Conservation (phyloP, 768 basidiomycete species). For the Pilatotrama ljubarskyi region DNA sequence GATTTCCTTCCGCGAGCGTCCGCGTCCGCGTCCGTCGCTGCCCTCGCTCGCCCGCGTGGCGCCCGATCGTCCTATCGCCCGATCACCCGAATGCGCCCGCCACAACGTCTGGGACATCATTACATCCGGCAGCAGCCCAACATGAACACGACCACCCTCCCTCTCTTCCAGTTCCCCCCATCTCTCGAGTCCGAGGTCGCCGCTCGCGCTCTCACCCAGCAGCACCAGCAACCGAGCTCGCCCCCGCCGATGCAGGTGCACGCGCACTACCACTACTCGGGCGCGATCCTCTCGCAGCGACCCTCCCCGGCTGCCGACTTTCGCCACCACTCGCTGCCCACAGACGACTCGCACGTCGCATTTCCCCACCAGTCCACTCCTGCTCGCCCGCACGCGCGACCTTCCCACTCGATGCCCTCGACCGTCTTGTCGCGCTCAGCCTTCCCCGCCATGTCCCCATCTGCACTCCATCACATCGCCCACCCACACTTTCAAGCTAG, state of each 20-base stretch:
- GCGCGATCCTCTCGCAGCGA: neutral
- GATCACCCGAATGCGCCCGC: no score
- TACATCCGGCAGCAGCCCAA: neutral
- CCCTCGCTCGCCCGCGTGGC: neutral
- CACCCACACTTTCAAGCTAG: neutral
- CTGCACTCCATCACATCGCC: neutral
- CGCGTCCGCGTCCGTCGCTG: neutral
- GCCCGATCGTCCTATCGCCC: neutral
- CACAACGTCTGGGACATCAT: no score
- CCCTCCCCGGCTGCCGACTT: neutral
- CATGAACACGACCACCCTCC: conserved; percentile 4
- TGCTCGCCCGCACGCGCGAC: no score
- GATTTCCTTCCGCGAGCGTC: neutral
- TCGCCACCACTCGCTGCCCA: neutral
- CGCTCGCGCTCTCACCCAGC: neutral
- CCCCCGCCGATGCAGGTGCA: neutral
- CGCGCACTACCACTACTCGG: neutral
- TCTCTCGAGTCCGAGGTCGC: conserved; percentile 8
- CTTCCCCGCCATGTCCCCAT: neutral
- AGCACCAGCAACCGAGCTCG: neutral
- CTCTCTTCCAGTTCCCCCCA: conserved; percentile 19
- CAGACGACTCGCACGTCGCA: neutral
- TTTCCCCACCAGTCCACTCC: no score
- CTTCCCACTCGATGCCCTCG: no score
- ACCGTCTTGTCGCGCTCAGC: no score